Percentiles rank a stretch among this genome's conserved stretches.
These are phyloP conservation scores for Salisapilia sapeloensis DNA, from an alignment of 352 stramenopile species.

Conservation along the genomic window DNA sequence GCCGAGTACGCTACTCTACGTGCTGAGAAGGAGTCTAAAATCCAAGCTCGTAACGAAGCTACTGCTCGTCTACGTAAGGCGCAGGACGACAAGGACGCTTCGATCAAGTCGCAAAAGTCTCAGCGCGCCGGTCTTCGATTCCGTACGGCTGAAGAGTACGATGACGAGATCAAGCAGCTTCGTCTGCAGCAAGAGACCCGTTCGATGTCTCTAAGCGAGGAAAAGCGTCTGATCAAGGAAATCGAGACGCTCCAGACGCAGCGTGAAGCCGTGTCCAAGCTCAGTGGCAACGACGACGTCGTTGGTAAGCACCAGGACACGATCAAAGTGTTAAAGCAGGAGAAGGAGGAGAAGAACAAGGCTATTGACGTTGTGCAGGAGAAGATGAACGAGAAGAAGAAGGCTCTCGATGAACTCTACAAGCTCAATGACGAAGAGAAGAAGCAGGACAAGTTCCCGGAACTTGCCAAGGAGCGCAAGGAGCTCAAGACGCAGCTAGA, in stretches of 20 bases:
- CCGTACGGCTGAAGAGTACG: conserved; percentile 78
- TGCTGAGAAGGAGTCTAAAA: conserved; percentile 73
- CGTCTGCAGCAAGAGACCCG: conserved; percentile 87
- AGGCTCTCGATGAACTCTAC: conserved; percentile 79
- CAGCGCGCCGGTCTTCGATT: conserved; percentile 72
- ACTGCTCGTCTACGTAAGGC: conserved; percentile 65
- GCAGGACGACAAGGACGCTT: conserved; percentile 69
- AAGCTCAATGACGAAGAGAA: conserved; percentile 83
- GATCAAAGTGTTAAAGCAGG: conserved; percentile 56
- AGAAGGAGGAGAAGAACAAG: conserved; percentile 84
- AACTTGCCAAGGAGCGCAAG: conserved; percentile 73
- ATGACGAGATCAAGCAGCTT: conserved; percentile 81
- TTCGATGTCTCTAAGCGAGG: conserved; percentile 91
- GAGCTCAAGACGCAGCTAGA: conserved; percentile 86
- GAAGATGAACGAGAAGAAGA: conserved; percentile 82
- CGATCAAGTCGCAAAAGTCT: conserved; percentile 48
- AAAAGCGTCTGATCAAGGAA: conserved; percentile 96
- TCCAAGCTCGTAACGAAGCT: conserved; percentile 66
- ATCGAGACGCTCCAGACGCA: conserved; percentile 84
- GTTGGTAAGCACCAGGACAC: conserved; percentile 69
- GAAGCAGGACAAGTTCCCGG: conserved; percentile 69
- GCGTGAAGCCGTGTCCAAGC: conserved; percentile 77
- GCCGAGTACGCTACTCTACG: conserved; percentile 63
- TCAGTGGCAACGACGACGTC: conserved; percentile 65
- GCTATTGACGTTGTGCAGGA: conserved; percentile 89